A percentile compares a stretch with the other conserved stretches of the same genome.
phyloP scores from a whole-genome alignment of 306 rosid genomes.

The Pterocarpus macrocarpus region DNA sequence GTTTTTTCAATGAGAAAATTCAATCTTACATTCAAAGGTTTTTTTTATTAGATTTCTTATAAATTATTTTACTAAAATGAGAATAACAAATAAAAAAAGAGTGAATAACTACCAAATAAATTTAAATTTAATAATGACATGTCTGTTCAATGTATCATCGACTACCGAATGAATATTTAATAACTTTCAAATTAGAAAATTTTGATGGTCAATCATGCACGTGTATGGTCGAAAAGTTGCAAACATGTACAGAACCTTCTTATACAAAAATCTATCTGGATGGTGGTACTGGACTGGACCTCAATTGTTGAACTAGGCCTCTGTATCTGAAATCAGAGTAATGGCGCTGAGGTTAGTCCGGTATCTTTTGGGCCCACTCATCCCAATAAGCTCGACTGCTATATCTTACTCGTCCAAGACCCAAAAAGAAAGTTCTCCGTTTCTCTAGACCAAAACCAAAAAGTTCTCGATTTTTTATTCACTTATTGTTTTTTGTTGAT shows the following conservation, averaged over 20 bases:
- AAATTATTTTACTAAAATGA: not conserved
- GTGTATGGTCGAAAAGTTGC: not conserved
- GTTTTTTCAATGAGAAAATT: not conserved
- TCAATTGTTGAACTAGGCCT: not conserved
- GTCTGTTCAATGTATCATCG: slow-evolving; percentile 1
- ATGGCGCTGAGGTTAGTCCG: no score
- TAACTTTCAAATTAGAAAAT: not conserved
- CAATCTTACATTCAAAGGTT: not conserved
- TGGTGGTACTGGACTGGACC: not conserved
- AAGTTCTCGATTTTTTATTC: no score
- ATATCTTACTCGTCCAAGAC: not conserved
- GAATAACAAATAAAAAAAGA: not conserved
- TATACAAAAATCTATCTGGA: not conserved
- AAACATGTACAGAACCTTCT: slow-evolving; percentile 10
- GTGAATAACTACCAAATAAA: not conserved
- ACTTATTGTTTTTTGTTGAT: no score
- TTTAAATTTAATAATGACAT: not conserved
- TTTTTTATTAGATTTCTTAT: not conserved
- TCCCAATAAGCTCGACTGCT: not conserved
- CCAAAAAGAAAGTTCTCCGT: not conserved
- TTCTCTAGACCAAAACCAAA: no score
- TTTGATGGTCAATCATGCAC: slow-evolving; percentile 22
- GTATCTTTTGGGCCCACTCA: slow-evolving; percentile 1
- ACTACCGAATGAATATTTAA: not conserved
- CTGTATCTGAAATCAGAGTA: not conserved